Base-by-base conservation (phyloP, 805 yeast genomes). In the Candida dendrica region DNA sequence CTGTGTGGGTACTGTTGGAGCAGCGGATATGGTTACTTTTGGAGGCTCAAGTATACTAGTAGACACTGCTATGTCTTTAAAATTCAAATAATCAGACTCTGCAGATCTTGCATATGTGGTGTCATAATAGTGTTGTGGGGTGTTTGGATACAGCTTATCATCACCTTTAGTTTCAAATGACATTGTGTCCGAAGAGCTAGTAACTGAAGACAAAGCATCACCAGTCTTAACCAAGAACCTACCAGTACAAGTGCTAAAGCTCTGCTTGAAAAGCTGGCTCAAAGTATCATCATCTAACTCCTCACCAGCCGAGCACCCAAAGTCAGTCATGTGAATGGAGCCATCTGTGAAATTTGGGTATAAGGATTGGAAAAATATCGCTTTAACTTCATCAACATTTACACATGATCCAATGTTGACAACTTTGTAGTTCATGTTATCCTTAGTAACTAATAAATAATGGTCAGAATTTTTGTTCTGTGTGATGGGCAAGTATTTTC, bases 121-220 rank as follows among this genome's bases (percentile, higher is more conserved):
- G 41, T 74, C 78, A 27, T 81, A 65, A 42, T 81, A 60, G 50
- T 83, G 77, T 47, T 81, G 81, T 1, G 93, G 93, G 0, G 91
- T 84, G 13, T 76, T 72, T 17, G 81, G 86, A 50, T 77, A 79
- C 24, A 63, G 52, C 15, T 53, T 60, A 20, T 61, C 69, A 15
- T 65, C 69, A 36, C 56, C 69, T 11, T 69, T 67, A 20, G 74
- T 63, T 40, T 70, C 78, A 38, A 76, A 65, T 1, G 84, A 78
- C 40, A 73, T 72, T 0, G 80, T 62, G 43, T 74, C 79, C 0
- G 84, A 52, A 0, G 78, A 72, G 8, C 76, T 71, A 18, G 62
- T 55, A 0, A 75, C 63, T 4, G 52, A 44, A 1, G 69, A 65
- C 1, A 70, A 51, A 8, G 63, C 47, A 36, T 66, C 56, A 20